Base-by-base conservation (phyloP, 1,139 yeast genomes). In the Nakaseomyces delphensis region DNA sequence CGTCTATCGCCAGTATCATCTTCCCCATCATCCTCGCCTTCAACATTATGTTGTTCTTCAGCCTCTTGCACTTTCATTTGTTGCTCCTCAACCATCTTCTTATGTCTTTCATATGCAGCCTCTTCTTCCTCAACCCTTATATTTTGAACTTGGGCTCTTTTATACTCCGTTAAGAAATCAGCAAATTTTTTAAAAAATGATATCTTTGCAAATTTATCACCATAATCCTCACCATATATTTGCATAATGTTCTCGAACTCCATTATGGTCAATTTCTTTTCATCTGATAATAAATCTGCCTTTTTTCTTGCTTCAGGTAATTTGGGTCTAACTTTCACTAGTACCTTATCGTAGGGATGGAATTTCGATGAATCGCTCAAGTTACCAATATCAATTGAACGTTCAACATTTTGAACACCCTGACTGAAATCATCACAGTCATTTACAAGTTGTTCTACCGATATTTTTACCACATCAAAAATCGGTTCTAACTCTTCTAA, bases 171-270 rank as follows among this genome's bases (percentile, higher is more conserved):
- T 31, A 79, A 68, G 55, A 83, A 83, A 48, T 71, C 73, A 14
- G 83, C 69, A 61, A 83, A 80, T 56, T 81, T 81, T 49, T 74
- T 68, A 55, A 83, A 76, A 55, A 83, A 82, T 1, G 82, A 70
- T 56, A 79, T 79, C 52, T 76, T 73, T 1, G 81, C 76, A 65
- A 83, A 82, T 19, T 71, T 64, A 60, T 83, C 93, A 21, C 68
- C 66, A 1, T 84, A 76, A 61, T 82, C 91, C 63, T 83, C 94
- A 23, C 91, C 91, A 56, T 82, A 83, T 52, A 71, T 76, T 53
- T 74, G 73, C 89, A 83, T 80, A 51, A 82, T 63, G 41, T 73
- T 70, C 47, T 79, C 84, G 59, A 83, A 82, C 53, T 80, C 85
- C 49, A 76, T 71, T 55, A 81, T 68, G 0, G 86, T 78, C 47